These are phyloP conservation scores for Talaromyces ruber DNA, from an alignment of 495 filamentous ascomycete species.

Conservation along the genomic window DNA sequence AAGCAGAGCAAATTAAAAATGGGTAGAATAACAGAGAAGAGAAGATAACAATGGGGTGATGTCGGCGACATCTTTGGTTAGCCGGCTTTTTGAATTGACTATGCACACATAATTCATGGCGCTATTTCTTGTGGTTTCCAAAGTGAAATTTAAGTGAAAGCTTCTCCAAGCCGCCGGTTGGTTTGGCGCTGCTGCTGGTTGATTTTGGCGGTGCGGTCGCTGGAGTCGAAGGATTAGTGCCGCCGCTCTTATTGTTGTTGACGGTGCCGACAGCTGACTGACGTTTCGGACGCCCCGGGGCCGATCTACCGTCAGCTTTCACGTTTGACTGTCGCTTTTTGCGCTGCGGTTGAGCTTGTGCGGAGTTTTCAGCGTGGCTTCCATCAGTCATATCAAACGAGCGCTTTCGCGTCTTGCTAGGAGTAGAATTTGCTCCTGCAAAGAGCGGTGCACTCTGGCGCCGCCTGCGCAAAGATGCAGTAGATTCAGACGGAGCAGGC, in stretches of 20 bases:
- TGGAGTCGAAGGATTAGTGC: neutral
- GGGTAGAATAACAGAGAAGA: neutral
- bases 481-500: neutral
- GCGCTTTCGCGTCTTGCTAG: neutral
- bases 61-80: neutral
- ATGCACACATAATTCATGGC: neutral
- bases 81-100: neutral
- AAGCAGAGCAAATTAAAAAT: neutral
- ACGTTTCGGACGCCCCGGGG: neutral
- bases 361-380: neutral
- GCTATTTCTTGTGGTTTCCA: neutral
- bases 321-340: neutral
- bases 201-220: neutral
- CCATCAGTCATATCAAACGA: neutral
- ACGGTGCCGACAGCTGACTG: neutral
- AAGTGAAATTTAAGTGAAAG: neutral
- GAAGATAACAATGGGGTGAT: neutral
- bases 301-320: neutral
- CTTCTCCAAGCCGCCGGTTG: neutral
- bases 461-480: neutral
- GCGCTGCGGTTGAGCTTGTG: neutral
- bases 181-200: neutral
- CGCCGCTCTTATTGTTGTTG: neutral
- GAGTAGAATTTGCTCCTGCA: neutral
- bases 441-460: conserved; percentile 2